Conservation (phyloP, 768 basidiomycete genomes). For the Clitopilus hobsonii region DNA sequence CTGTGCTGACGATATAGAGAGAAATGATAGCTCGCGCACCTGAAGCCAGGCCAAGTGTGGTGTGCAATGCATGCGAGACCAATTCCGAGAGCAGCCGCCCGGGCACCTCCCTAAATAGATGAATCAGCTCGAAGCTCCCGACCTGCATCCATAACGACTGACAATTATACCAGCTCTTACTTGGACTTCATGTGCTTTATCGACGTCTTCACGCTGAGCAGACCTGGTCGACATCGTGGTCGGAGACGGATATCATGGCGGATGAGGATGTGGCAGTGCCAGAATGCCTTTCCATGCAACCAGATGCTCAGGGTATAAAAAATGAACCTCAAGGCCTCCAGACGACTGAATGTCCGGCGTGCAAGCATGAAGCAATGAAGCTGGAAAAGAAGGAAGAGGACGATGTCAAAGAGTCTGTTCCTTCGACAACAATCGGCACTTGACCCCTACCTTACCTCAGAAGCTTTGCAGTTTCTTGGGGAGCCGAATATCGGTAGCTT, state of each 20-base stretch:
- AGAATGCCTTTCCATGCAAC: neutral
- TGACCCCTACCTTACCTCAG: too few species aligned
- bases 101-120: slow-evolving; percentile 44
- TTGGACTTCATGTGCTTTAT: slow-evolving; percentile 56
- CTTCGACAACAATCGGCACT: too few species aligned
- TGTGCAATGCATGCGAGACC: slow-evolving; percentile 63
- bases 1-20: too few species aligned
- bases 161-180: slow-evolving; percentile 55
- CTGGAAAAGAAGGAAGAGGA: neutral
- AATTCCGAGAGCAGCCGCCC: slow-evolving; percentile 48
- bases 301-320: neutral
- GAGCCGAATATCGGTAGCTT: neutral
- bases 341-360: neutral
- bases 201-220: slow-evolving; percentile 47
- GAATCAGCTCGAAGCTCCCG: neutral
- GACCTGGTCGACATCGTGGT: slow-evolving; percentile 29
- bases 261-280: neutral
- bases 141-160: slow-evolving; percentile 16
- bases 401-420: neutral
- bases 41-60: slow-evolving; percentile 68
- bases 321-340: neutral
- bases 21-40: slow-evolving; percentile 48
- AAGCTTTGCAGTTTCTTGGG: neutral
- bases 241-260: neutral
- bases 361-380: neutral